These are phyloP conservation scores for Madurella mycetomatis DNA, from an alignment of 2,329 filamentous ascomycete species.

Conservation along the genomic window DNA sequence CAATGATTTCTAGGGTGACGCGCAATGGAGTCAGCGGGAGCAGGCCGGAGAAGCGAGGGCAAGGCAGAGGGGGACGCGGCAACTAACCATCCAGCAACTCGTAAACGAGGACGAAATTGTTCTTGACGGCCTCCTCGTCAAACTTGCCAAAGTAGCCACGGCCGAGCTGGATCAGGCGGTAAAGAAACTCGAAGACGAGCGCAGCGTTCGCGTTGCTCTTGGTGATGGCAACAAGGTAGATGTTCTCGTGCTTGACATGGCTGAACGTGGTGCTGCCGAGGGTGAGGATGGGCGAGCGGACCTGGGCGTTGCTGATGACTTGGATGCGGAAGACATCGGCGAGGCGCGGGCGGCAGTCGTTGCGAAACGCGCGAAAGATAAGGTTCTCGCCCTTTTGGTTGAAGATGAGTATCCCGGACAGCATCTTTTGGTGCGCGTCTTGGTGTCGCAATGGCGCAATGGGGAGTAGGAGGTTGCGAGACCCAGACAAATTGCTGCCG, in stretches of 20 bases:
- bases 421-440: slow-evolving; percentile 54
- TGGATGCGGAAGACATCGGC: slow-evolving; percentile 99
- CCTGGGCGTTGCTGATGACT: slow-evolving; percentile 96
- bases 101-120: slow-evolving; percentile 98
- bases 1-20: slow-evolving; percentile 72
- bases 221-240: slow-evolving; percentile 94
- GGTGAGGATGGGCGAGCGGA: slow-evolving; percentile 94
- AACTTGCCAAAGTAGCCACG: slow-evolving; percentile 98
- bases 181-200: slow-evolving; percentile 95
- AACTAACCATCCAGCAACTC: slow-evolving; percentile 82
- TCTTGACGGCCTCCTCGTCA: slow-evolving; percentile 98
- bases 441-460: too few species aligned
- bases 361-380: slow-evolving; percentile 97
- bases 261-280: slow-evolving; percentile 97
- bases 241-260: slow-evolving; percentile 99
- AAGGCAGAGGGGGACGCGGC: background rate
- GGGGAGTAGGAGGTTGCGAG: too few species aligned
- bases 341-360: slow-evolving; percentile 94
- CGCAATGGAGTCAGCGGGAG: slow-evolving; percentile 12
- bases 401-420: slow-evolving; percentile 96
- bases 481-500: too few species aligned
- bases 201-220: slow-evolving; percentile 99
- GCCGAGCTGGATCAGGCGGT: slow-evolving; percentile 82
- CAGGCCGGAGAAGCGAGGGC: background rate
- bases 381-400: slow-evolving; percentile 99